phyloP scores from a whole-genome alignment of 352 stramenopile genomes.

The Phytophthora crassamura region DNA sequence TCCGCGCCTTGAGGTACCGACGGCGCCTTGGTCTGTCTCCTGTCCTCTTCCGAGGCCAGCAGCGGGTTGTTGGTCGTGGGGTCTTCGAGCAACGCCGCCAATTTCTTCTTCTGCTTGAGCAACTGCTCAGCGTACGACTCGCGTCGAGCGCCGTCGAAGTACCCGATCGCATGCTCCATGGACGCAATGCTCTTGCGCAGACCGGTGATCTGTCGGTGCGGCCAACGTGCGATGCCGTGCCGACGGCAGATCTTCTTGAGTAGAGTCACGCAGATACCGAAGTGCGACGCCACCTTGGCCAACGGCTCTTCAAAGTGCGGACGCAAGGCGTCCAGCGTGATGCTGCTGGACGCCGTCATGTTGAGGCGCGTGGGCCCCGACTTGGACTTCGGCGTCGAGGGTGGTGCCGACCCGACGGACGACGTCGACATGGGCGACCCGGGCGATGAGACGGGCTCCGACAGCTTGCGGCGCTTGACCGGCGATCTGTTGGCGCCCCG shows the following conservation, averaged over 20 bases:
- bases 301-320: slow-evolving; percentile 88
- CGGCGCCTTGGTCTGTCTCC: slow-evolving; percentile 14
- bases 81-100: slow-evolving; percentile 67
- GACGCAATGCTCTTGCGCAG: slow-evolving; percentile 87
- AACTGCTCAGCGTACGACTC: slow-evolving; percentile 79
- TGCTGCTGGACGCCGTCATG: slow-evolving; percentile 79
- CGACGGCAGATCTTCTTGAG: slow-evolving; percentile 89
- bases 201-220: slow-evolving; percentile 87
- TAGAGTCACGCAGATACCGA: slow-evolving; percentile 86
- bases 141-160: slow-evolving; percentile 74
- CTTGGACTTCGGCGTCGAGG: slow-evolving; percentile 32
- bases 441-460: slow-evolving; percentile 25
- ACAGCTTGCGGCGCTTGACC: slow-evolving; percentile 36
- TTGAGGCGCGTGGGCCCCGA: slow-evolving; percentile 46
- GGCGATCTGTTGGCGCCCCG: slow-evolving; percentile 5
- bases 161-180: slow-evolving; percentile 84
- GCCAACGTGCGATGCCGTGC: slow-evolving; percentile 82
- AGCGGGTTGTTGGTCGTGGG: slow-evolving; percentile 60
- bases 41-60: slow-evolving; percentile 44
- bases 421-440: slow-evolving; percentile 21
- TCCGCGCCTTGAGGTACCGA: slow-evolving; percentile 2
- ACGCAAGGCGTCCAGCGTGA: slow-evolving; percentile 83
- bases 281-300: slow-evolving; percentile 73
- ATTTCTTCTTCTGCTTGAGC: slow-evolving; percentile 78
- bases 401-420: slow-evolving; percentile 12